Base-by-base conservation (phyloP, 1,139 yeast genomes). In the Suhomyces panamericanus region DNA sequence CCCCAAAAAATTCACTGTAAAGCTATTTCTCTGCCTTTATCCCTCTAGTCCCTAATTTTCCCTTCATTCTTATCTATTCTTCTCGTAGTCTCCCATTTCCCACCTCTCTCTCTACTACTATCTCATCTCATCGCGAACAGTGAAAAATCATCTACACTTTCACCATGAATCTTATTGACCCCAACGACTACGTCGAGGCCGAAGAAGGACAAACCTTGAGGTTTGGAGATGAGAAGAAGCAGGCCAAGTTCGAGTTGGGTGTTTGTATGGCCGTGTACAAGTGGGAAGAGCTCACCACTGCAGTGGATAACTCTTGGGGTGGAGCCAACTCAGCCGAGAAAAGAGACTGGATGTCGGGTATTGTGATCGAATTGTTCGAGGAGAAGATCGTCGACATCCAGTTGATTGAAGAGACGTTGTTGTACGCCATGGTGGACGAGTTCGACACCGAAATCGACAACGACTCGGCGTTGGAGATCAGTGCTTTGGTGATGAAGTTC, bases 261-360 rank as follows among this genome's bases (percentile, higher is more conserved):
- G 93, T 88, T 1, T 85, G 96, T 39, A 86, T 91, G 95, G 84
- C 87, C 32, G 67, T 93, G 13, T 81, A 90, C 64, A 77, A 79
- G 50, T 93, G 99, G 99, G 95, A 89, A 50, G 93, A 87, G 37
- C 73, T 93, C 46, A 77, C 80, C 42, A 85, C 88, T 1, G 99
- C 99, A 0, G 99, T 95, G n/a, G 95, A 82, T n/a, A 88, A 87
- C 61, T 73, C 77, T 32, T 93, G 99, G 99, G 99, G 99, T 48
- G 99, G 99, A 2, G 81, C 96, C 13, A 87, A 87, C 38, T 85
- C 96, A 11, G 80, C 77, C 1, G 98, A 88, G 39, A 93, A 93
- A 65, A 78, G 99, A 40, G 58, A 55, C 45, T 55, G 58, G 58
- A 51, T 55, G 39, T 48, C 52, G n/a, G 58, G 56, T 10, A 42